These are phyloP conservation scores for Chalara sp. DNA, from an alignment of 2,329 filamentous ascomycete genomes.

Conservation along the genomic window DNA sequence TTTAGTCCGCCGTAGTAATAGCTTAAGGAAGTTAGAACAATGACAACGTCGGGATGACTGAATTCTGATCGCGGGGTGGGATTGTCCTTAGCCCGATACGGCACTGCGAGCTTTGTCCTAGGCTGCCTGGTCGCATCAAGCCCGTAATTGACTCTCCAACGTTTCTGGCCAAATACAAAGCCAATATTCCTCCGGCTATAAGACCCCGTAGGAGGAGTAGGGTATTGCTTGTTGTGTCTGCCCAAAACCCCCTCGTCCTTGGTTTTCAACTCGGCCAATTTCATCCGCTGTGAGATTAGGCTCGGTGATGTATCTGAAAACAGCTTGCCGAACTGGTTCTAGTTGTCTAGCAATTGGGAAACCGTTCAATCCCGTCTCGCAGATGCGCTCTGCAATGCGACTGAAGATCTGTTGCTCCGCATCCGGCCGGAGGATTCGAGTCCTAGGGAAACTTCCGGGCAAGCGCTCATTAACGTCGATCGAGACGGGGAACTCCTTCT, in stretches of 20 bases:
- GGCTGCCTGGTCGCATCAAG: constrained; percentile 37
- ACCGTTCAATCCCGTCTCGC: constrained; percentile 34
- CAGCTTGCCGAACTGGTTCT: not conserved
- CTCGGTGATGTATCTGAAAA: no score
- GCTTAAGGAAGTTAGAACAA: constrained; percentile 46
- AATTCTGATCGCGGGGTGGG: constrained; percentile 52
- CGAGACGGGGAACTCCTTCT: constrained; percentile 26
- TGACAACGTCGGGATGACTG: constrained; percentile 53
- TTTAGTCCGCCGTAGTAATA: constrained; percentile 51
- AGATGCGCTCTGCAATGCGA: constrained; percentile 34
- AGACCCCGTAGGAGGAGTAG: constrained; percentile 49
- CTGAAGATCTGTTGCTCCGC: constrained; percentile 31
- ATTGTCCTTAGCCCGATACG: constrained; percentile 52
- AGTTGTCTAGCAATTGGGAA: constrained; percentile 29
- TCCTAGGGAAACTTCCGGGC: constrained; percentile 37
- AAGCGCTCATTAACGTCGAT: constrained; percentile 34
- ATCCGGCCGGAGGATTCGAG: constrained; percentile 37
- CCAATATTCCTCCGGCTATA: constrained; percentile 46
- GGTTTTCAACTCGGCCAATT: constrained; percentile 4
- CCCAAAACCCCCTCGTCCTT: constrained; percentile 4
- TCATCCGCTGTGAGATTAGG: constrained; percentile 2
- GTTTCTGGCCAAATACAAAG: constrained; percentile 48
- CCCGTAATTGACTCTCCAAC: constrained; percentile 62
- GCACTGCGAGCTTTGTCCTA: constrained; percentile 47
- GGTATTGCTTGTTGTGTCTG: constrained; percentile 8